Conservation (phyloP, 192 early-diverging fungal genomes). For the Coemansia sp. region DNA sequence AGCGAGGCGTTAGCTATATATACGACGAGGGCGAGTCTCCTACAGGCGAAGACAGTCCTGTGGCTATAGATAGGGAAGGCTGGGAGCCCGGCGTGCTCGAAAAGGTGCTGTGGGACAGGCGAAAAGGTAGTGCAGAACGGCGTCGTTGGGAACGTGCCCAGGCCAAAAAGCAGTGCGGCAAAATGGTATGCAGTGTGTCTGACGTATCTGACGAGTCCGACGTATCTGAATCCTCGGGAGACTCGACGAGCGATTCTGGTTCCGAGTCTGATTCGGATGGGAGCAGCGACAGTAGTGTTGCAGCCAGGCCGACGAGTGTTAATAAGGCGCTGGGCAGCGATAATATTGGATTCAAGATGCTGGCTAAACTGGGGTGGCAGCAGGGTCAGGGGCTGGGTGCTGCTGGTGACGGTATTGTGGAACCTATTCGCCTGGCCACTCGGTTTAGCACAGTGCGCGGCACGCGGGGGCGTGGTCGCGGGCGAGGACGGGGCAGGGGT, state of each 20-base stretch:
- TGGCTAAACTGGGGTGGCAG: conserved; percentile 49
- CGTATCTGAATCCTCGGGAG: conserved; percentile 4
- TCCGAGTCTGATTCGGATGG: conserved; percentile 9
- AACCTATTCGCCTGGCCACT: conserved; percentile 35
- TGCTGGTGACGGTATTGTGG: conserved; percentile 32
- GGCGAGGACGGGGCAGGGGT: conserved; percentile 4
- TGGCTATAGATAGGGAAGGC: conserved; percentile 33
- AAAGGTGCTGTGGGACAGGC: conserved; percentile 32
- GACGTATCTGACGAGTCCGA: conserved; percentile 11
- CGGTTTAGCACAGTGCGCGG: conserved; percentile 30
- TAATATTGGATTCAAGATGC: conserved; percentile 44
- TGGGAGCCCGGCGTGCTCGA: conserved; percentile 38
- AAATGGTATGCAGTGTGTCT: not conserved
- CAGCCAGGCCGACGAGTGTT: not conserved
- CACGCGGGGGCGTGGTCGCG: not conserved
- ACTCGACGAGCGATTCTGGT: not conserved
- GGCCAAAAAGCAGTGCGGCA: not conserved
- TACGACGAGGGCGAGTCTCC: conserved; percentile 32
- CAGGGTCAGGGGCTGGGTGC: conserved; percentile 47
- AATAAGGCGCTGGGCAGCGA: conserved; percentile 44
- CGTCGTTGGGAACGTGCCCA: conserved; percentile 22
- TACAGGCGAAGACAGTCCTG: not conserved
- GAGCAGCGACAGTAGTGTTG: conserved; percentile 1
- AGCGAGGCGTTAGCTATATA: conserved; percentile 32
- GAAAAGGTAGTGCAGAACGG: conserved; percentile 18